Percentiles rank a stretch among this genome's conserved stretches.
These are phyloP conservation scores for Lathyrus sativus DNA, from an alignment of 306 rosid species.

Conservation along the genomic window DNA sequence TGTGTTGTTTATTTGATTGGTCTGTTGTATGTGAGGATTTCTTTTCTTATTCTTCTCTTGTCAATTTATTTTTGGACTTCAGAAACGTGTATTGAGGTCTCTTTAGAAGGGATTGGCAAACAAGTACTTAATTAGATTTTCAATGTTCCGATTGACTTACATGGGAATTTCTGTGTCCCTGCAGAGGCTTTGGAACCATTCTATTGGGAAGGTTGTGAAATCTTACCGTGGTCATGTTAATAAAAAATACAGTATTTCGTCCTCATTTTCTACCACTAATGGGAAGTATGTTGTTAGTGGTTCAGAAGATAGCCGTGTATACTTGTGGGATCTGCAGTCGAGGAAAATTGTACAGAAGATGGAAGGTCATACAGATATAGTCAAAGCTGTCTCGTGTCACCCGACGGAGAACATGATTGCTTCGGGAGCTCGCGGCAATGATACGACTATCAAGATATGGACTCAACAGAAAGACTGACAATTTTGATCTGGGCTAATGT, in stretches of 20 bases:
- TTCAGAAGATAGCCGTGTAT: constrained; percentile 77
- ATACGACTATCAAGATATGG: constrained; percentile 90
- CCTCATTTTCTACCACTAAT: constrained; percentile 78
- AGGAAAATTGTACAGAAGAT: constrained; percentile 80
- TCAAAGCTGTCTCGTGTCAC: constrained; percentile 85
- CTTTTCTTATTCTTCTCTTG: neutral
- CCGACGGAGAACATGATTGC: constrained; percentile 89
- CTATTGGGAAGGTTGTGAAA: constrained; percentile 84
- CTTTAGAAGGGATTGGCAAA: neutral
- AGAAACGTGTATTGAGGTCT: neutral
- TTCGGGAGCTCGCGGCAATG: constrained; percentile 88
- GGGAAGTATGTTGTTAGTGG: constrained; percentile 91
- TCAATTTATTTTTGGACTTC: neutral
- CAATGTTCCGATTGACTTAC: neutral
- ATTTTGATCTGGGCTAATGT: constrained; percentile 10
- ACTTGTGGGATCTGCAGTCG: constrained; percentile 85
- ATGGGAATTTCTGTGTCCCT: constrained; percentile 32
- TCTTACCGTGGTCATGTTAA: constrained; percentile 80
- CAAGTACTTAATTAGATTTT: constrained; percentile 9
- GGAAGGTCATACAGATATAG: constrained; percentile 92
- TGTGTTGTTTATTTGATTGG: neutral
- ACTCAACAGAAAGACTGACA: constrained; percentile 64
- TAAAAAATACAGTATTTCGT: constrained; percentile 80
- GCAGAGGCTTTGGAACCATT: constrained; percentile 95
- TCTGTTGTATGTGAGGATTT: neutral